Conservation (phyloP, 371 early-diverging fungal genomes). For the Circinella minor region DNA sequence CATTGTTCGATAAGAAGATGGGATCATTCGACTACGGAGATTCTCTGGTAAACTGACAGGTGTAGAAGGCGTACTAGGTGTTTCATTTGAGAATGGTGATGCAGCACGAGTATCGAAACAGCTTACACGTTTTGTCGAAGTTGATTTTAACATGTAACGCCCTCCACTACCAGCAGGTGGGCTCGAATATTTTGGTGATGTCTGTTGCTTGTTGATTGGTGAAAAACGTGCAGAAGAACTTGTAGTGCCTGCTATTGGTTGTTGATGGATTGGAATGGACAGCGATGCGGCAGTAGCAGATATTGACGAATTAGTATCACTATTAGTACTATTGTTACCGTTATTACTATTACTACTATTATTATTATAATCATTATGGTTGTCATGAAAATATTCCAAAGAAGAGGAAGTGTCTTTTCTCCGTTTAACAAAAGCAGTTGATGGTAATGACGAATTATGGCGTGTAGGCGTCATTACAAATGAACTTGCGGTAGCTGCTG, state of each 20-base stretch:
- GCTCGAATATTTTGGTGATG: conserved; percentile 33
- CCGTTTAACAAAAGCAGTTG: conserved; percentile 23
- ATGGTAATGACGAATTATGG: conserved; percentile 8
- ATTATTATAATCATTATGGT: too few species aligned
- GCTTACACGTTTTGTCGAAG: conserved; percentile 28
- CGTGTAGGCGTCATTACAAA: conserved; percentile 15
- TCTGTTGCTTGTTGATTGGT: conserved; percentile 5
- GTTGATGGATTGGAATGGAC: conserved; percentile 10
- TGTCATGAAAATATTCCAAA: too few species aligned
- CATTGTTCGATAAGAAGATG: background rate
- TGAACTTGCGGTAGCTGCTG: conserved; percentile 12
- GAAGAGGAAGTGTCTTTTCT: conserved; percentile 18
- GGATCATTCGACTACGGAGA: conserved; percentile 1
- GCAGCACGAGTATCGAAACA: conserved; percentile 46
- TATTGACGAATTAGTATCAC: too few species aligned
- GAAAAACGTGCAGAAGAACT: background rate
- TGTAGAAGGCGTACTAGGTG: conserved; percentile 28
- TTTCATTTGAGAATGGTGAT: conserved; percentile 11
- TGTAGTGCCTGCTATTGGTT: background rate
- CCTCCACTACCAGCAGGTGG: conserved; percentile 18
- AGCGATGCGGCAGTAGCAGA: background rate
- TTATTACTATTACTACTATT: background rate
- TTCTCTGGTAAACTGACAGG: conserved; percentile 10
- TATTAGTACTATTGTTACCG: background rate
- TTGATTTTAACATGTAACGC: conserved; percentile 7